Evolutionary conservation across 2,329 filamentous ascomycete species (phyloP).

Genomic region (Daldinia sp.): DNA sequence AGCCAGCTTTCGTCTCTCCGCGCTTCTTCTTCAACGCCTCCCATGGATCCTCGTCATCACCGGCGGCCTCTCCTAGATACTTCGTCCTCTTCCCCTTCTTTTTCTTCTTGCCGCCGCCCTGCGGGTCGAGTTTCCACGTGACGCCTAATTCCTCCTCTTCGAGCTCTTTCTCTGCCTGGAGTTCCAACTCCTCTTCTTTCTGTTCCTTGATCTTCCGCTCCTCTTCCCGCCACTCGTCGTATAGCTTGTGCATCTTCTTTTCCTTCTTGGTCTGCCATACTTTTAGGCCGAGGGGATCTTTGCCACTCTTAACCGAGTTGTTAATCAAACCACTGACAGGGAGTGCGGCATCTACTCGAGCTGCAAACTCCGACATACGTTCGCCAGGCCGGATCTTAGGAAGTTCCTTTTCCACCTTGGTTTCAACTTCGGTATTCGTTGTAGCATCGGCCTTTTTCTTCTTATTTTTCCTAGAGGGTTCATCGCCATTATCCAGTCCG

Average conservation of each 20-base stretch:
- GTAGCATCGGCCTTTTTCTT: slow-evolving; percentile 41
- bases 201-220: slow-evolving; percentile 70
- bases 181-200: slow-evolving; percentile 70
- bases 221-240: slow-evolving; percentile 78
- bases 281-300: slow-evolving; percentile 71
- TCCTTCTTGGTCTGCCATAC: slow-evolving; percentile 82
- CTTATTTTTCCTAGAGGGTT: slow-evolving; percentile 46
- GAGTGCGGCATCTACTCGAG: slow-evolving; percentile 83
- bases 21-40: slow-evolving; percentile 73
- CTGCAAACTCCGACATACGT: slow-evolving; percentile 79
- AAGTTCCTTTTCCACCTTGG: slow-evolving; percentile 47
- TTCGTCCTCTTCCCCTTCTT: slow-evolving; percentile 53
- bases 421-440: slow-evolving; percentile 25
- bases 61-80: slow-evolving; percentile 53
- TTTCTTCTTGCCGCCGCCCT: slow-evolving; percentile 55
- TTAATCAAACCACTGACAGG: slow-evolving; percentile 76
- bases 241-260: slow-evolving; percentile 80
- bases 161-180: slow-evolving; percentile 69
- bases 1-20: slow-evolving; percentile 60
- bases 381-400: slow-evolving; percentile 86
- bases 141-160: slow-evolving; percentile 64
- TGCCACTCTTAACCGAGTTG: slow-evolving; percentile 67
- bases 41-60: slow-evolving; percentile 77
- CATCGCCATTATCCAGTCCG: slow-evolving; percentile 76
- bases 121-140: slow-evolving; percentile 56